Base-by-base conservation (phyloP, 2,329 filamentous ascomycete species). In the Beauveria sp. region DNA sequence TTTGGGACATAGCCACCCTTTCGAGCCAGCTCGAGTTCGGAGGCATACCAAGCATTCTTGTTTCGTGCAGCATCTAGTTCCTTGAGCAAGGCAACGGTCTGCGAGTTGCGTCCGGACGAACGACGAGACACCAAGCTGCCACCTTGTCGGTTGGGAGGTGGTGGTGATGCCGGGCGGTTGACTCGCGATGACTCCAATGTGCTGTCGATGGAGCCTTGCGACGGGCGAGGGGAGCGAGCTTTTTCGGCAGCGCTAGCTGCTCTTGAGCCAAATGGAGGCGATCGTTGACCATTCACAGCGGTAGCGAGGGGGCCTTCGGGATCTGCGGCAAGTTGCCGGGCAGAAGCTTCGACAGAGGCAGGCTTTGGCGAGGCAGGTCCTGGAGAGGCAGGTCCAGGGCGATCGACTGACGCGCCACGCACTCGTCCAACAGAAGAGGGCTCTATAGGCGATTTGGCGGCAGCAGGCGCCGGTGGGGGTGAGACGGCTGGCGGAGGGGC, bases 11-110 rank as follows among this genome's bases (percentile, higher is more conserved):
- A 99, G 5, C 95, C 95, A 46, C 91, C 86, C 74, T 96, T 96
- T 55, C 90, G 86, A 7, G 95, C 96, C 65, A 99, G 79, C 62
- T 96, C 91, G 51, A 99, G 80, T 74, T 99, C 95, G 0, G 93
- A 97, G 8, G 92, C 91, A 73, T 96, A 97, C 95, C 95, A 99
- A 0, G 93, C 93, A 74, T 96, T 98, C 57, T 90, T 86, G 70
- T 89, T 95, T 69, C 91, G 90, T 3, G 88, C 83, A 9, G 86
- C 81, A 71, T 99, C 93, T 2, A 99, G 80, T 71, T 99, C 95
- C 71, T 95, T 93, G 16, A 91, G 80, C 14, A 97, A 74, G 0
- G 89, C 86, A 65, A 90, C 88, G 1, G 88, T 88, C 66, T 88
- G 86, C 8, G 84, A 80, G 69, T 86, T 82, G 71, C 83, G 72